A percentile compares a stretch with the other conserved stretches of the same genome.
Evolutionary conservation across 345 rosid genomes (phyloP).

Genomic region (Eucalyptus regnans): DNA sequence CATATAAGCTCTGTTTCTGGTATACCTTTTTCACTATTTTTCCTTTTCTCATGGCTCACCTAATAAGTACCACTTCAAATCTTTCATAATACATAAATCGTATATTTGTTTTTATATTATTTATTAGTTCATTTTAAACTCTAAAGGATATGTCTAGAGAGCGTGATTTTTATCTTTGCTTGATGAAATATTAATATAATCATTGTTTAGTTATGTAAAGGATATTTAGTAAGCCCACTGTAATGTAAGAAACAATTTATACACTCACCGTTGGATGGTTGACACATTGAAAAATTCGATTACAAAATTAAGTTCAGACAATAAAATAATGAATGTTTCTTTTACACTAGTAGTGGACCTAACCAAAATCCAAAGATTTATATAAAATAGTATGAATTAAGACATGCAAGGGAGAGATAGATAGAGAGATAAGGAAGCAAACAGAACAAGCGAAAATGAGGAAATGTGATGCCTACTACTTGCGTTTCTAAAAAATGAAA

Average conservation of each 20-base stretch:
- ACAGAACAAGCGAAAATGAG: background rate
- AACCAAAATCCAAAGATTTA: background rate
- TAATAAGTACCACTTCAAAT: too few relatives aligned
- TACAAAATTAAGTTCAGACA: background rate
- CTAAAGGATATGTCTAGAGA: too few relatives aligned
- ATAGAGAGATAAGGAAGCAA: background rate
- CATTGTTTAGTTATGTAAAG: background rate
- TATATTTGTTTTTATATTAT: too few relatives aligned
- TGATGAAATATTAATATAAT: background rate
- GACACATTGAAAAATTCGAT: background rate
- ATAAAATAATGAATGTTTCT: background rate
- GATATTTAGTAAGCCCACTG: too few relatives aligned
- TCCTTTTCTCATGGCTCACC: too few relatives aligned
- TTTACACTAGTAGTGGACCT: background rate
- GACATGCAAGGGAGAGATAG: background rate
- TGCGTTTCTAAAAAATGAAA: background rate
- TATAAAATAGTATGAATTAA: too few relatives aligned
- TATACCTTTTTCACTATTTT: too few relatives aligned
- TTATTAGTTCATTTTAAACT: too few relatives aligned
- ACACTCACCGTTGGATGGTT: background rate
- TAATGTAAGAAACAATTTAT: background rate
- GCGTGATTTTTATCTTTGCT: background rate
- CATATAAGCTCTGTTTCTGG: too few relatives aligned
- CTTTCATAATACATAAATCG: too few relatives aligned
- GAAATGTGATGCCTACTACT: background rate